phyloP scores from a whole-genome alignment of 495 filamentous ascomycete species.

The Neurospora tetrasperma region DNA sequence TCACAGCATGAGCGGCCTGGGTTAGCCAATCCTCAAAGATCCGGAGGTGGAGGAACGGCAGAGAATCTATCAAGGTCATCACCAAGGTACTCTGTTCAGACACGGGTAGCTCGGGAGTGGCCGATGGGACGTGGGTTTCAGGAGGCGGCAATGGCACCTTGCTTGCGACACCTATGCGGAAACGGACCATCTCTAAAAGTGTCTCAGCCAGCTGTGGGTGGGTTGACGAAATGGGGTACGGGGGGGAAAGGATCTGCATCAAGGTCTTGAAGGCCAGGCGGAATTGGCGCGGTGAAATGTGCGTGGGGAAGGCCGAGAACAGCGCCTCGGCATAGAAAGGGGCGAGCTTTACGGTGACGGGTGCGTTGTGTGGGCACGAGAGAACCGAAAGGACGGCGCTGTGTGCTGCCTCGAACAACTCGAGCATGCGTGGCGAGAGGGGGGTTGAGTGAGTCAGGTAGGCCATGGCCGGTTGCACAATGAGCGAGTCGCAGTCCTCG shows the following conservation, averaged over 20 bases:
- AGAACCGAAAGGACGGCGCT: conserved; percentile 74
- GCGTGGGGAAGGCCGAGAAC: conserved; percentile 72
- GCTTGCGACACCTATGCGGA: conserved; percentile 51
- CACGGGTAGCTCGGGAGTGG: conserved; percentile 23
- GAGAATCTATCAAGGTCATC: conserved; percentile 70
- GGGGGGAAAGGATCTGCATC: conserved; percentile 75
- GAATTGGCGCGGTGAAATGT: conserved; percentile 83
- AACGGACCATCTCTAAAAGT: conserved; percentile 70
- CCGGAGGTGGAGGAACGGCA: conserved; percentile 60
- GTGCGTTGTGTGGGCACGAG: conserved; percentile 64
- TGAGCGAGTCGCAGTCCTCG: conserved; percentile 55
- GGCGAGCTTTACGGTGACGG: conserved; percentile 59
- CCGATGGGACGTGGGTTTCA: conserved; percentile 13
- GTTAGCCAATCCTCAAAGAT: conserved; percentile 58
- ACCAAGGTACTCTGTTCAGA: conserved; percentile 77
- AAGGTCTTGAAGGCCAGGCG: conserved; percentile 86
- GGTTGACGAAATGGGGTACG: conserved; percentile 55
- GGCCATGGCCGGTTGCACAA: conserved; percentile 61
- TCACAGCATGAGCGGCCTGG: conserved; percentile 57
- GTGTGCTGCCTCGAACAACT: conserved; percentile 90
- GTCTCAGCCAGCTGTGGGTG: conserved; percentile 70
- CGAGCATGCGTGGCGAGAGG: conserved; percentile 36
- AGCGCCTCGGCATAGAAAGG: conserved; percentile 82
- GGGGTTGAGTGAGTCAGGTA: conserved; percentile 56
- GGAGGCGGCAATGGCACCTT: conserved; percentile 24